Percentiles rank a stretch among this genome's conserved stretches.
Conservation (phyloP, 805 yeast species). For the Candida arabinofermentans region DNA sequence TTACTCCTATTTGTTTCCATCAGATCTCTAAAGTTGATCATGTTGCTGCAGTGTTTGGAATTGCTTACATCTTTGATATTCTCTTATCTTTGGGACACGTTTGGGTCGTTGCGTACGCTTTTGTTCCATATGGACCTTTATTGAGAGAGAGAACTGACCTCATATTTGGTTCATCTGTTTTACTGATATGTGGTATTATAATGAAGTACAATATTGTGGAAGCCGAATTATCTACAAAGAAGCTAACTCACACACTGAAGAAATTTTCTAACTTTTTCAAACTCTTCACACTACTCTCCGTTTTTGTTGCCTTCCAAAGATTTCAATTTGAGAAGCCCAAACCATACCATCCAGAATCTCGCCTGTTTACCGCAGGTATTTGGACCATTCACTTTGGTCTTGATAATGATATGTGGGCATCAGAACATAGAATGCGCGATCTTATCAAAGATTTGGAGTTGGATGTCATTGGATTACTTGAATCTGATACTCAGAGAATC, state of each 20-base stretch:
- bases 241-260: slow-evolving; percentile 7
- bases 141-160: slow-evolving; percentile 86
- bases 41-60: slow-evolving; percentile 50
- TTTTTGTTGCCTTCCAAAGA: slow-evolving; percentile 51
- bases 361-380: slow-evolving; percentile 86
- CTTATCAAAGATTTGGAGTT: slow-evolving; percentile 81
- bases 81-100: slow-evolving; percentile 74
- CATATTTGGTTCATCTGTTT: slow-evolving; percentile 55
- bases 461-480: slow-evolving; percentile 87
- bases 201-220: slow-evolving; percentile 27
- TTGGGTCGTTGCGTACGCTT: slow-evolving; percentile 98
- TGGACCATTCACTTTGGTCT: slow-evolving; percentile 98
- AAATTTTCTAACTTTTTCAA: slow-evolving; percentile 24
- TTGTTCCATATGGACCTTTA: slow-evolving; percentile 90
- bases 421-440: slow-evolving; percentile 84
- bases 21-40: slow-evolving; percentile 34
- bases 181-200: slow-evolving; percentile 48
- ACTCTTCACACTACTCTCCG: slow-evolving; percentile 41
- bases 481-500: slow-evolving; percentile 89
- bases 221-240: slow-evolving; percentile 3
- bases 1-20: slow-evolving; percentile 58
- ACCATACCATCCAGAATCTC: slow-evolving; percentile 67
- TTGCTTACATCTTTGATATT: slow-evolving; percentile 47
- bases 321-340: slow-evolving; percentile 57
- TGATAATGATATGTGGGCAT: slow-evolving; percentile 97